Evolutionary conservation across 805 yeast species (phyloP).

Genomic region (Saccharomycopsis sp.): DNA sequence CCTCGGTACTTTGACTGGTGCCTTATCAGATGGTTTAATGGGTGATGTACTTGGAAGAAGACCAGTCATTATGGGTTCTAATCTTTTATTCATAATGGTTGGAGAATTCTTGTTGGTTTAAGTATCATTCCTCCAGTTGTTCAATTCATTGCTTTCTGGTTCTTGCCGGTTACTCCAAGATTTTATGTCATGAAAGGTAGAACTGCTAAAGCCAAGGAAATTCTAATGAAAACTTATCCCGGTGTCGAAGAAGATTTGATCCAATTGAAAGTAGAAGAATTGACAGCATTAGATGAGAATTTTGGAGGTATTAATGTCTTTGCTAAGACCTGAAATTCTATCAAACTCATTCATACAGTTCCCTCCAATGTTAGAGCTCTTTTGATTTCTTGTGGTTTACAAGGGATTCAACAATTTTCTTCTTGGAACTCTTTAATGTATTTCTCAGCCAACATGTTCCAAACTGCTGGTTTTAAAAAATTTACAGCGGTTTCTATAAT

Average conservation of each 20-base stretch:
- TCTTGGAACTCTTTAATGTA: conserved; percentile 97
- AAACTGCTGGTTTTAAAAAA: conserved; percentile 79
- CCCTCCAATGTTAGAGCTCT: conserved; percentile 85
- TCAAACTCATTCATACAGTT: conserved; percentile 50
- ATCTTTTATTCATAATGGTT: conserved; percentile 69
- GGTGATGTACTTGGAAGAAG: conserved; percentile 85
- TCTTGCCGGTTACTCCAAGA: conserved; percentile 95
- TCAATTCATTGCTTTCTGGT: conserved; percentile 68
- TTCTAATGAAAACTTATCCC: conserved; percentile 51
- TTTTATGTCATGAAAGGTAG: conserved; percentile 67
- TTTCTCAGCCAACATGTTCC: conserved; percentile 85
- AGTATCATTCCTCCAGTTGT: conserved; percentile 78
- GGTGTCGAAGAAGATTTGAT: conserved; percentile 56
- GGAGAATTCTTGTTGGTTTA: conserved; percentile 88
- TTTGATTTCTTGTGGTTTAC: conserved; percentile 83
- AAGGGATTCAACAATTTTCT: conserved; percentile 93
- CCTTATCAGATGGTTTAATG: conserved; percentile 64
- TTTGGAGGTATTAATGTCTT: conserved; percentile 39
- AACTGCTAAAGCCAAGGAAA: conserved; percentile 53
- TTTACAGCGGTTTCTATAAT: conserved; percentile 90
- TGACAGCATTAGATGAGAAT: conserved; percentile 36
- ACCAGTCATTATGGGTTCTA: conserved; percentile 74
- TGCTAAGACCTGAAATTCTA: conserved; percentile 46
- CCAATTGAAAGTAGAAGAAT: conserved; percentile 56
- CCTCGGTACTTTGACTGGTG: conserved; percentile 79